Conservation (phyloP, 2,329 filamentous ascomycete species). For the Salinomyces thailandicus region DNA sequence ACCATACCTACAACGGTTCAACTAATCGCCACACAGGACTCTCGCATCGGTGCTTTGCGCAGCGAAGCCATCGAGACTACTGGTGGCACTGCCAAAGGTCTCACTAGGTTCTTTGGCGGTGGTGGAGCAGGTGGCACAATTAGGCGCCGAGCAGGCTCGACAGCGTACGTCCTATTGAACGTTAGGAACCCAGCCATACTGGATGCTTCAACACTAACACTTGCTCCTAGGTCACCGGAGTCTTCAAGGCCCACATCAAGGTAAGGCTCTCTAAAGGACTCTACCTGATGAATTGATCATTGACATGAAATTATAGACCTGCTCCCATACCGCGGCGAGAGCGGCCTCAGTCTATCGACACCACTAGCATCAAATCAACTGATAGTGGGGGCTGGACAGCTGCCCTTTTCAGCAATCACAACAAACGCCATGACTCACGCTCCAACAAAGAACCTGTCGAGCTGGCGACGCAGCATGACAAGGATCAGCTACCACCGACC, state of each 20-base stretch:
- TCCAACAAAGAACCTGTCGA: conserved; percentile 21
- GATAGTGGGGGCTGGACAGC: conserved; percentile 20
- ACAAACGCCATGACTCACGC: conserved; percentile 13
- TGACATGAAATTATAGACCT: conserved; percentile 1
- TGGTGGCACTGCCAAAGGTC: conserved; percentile 10
- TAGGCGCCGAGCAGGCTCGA: not conserved
- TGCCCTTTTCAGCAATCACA: conserved; percentile 5
- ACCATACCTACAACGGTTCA: too few species aligned
- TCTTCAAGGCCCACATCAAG: conserved; percentile 20
- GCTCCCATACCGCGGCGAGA: conserved; percentile 6
- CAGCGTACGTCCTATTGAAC: not conserved
- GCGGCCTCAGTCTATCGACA: conserved; percentile 19
- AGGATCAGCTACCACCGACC: conserved; percentile 23
- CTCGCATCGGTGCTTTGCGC: too few species aligned
- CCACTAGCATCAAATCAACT: conserved; percentile 15
- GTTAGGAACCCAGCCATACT: too few species aligned
- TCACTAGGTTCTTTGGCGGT: conserved; percentile 25
- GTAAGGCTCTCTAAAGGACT: conserved; percentile 2
- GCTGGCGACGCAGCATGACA: conserved; percentile 23
- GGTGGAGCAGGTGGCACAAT: too few species aligned
- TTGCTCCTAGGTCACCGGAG: conserved; percentile 5
- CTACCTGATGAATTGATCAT: not conserved
- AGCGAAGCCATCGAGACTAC: conserved; percentile 2
- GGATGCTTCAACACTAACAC: too few species aligned
- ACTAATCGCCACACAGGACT: too few species aligned